Conservation (phyloP, 495 filamentous ascomycete species). For the Aspergillus egyptiacus region DNA sequence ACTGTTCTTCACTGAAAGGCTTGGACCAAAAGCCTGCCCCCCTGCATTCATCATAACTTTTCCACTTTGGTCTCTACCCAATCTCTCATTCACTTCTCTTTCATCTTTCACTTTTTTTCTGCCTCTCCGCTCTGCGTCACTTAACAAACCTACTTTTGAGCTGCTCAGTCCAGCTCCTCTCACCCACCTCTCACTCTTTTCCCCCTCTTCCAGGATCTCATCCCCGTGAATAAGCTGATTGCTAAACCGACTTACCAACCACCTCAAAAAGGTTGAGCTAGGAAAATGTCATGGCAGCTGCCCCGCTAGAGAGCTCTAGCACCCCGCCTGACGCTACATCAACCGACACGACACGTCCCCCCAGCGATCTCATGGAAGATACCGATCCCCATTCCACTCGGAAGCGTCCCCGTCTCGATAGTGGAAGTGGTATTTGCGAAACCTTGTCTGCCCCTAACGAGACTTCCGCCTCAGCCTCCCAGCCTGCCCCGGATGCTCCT, state of each 20-base stretch:
- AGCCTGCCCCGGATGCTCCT: constrained; percentile 27
- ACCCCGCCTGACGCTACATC: constrained; percentile 37
- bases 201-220: background rate
- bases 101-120: constrained; percentile 6
- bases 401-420: constrained; percentile 60
- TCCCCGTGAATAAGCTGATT: background rate
- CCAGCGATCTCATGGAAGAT: constrained; percentile 52
- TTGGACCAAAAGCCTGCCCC: background rate
- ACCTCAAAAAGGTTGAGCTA: constrained; percentile 9
- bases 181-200: background rate
- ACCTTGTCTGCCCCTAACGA: constrained; percentile 39
- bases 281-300: constrained; percentile 46
- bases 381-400: constrained; percentile 47
- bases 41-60: too few species aligned
- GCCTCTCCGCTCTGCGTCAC: constrained; percentile 3
- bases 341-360: constrained; percentile 28
- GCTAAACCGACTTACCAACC: background rate
- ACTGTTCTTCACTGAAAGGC: background rate
- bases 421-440: constrained; percentile 42
- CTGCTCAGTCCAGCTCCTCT: background rate
- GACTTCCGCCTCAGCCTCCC: constrained; percentile 18
- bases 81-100: background rate
- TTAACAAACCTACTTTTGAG: constrained; percentile 4
- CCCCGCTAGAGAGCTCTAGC: constrained; percentile 47
- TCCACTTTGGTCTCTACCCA: background rate